A percentile compares a stretch with the other conserved stretches of the same genome.
Conservation (phyloP, 495 filamentous ascomycete genomes). For the Penicillium canariense region DNA sequence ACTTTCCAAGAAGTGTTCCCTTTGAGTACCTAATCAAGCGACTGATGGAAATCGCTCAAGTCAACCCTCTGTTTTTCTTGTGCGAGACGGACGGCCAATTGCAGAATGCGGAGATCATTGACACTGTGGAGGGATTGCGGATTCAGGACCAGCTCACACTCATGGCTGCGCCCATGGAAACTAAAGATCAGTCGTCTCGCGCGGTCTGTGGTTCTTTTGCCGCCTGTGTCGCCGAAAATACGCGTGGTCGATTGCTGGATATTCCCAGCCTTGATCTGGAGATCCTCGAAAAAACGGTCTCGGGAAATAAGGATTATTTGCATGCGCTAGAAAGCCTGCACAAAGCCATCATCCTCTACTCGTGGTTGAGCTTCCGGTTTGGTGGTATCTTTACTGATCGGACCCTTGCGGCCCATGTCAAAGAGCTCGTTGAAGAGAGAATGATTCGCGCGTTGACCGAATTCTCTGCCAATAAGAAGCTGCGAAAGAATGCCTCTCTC, state of each 20-base stretch:
- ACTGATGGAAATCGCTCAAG: conserved; percentile 60
- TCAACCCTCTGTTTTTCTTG: conserved; percentile 68
- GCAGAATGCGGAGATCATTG: conserved; percentile 65
- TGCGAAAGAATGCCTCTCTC: conserved; percentile 44
- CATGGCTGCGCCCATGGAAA: conserved; percentile 61
- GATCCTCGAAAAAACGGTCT: conserved; percentile 56
- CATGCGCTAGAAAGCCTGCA: conserved; percentile 70
- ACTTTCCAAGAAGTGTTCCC: conserved; percentile 73
- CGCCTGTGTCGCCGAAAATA: conserved; percentile 61
- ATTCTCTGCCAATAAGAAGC: conserved; percentile 49
- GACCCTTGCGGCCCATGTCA: conserved; percentile 74
- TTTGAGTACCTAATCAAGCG: conserved; percentile 75
- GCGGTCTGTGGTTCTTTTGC: conserved; percentile 59
- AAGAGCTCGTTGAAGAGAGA: conserved; percentile 70
- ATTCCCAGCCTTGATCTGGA: conserved; percentile 64
- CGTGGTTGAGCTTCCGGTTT: conserved; percentile 77
- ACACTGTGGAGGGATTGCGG: conserved; percentile 59
- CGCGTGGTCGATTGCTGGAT: conserved; percentile 62
- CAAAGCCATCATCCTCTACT: conserved; percentile 75
- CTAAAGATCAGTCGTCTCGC: conserved; percentile 18
- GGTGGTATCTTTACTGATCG: conserved; percentile 77
- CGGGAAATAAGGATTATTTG: conserved; percentile 52
- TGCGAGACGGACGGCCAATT: conserved; percentile 60
- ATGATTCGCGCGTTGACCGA: conserved; percentile 67
- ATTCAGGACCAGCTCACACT: conserved; percentile 73